These are phyloP conservation scores for Penicillium mononematosum DNA, from an alignment of 495 filamentous ascomycete species.

Conservation along the genomic window DNA sequence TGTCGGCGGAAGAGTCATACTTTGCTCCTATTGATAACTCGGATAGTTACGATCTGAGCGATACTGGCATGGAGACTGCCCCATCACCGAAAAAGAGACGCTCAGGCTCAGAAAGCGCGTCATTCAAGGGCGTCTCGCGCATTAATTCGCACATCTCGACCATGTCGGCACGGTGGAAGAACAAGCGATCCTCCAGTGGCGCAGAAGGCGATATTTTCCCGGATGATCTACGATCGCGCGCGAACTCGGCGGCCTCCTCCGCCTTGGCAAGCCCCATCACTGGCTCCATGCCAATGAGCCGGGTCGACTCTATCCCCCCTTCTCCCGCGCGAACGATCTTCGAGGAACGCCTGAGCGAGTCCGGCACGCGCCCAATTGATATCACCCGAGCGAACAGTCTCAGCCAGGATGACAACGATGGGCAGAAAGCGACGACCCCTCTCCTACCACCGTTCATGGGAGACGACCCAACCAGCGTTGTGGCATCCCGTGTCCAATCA, in stretches of 20 bases:
- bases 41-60: conserved; percentile 61
- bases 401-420: conserved; percentile 55
- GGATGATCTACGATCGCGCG: conserved; percentile 43
- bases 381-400: conserved; percentile 54
- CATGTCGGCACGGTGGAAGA: conserved; percentile 63
- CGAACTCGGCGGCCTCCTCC: conserved; percentile 64
- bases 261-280: conserved; percentile 61
- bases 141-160: conserved; percentile 72
- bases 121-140: conserved; percentile 64
- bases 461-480: conserved; percentile 44
- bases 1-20: conserved; percentile 36
- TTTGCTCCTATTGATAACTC: conserved; percentile 30
- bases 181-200: conserved; percentile 52
- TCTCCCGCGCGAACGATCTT: conserved; percentile 67
- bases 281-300: conserved; percentile 42
- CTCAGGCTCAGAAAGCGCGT: conserved; percentile 64
- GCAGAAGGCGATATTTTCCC: conserved; percentile 42
- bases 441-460: conserved; percentile 77
- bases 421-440: conserved; percentile 70
- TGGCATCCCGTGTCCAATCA: conserved; percentile 56
- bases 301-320: conserved; percentile 58
- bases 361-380: conserved; percentile 52
- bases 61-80: conserved; percentile 59
- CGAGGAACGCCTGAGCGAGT: conserved; percentile 55
- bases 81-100: conserved; percentile 58